These are phyloP conservation scores for Lantana camara DNA, from an alignment of 257 asterid species.

Conservation along the genomic window DNA sequence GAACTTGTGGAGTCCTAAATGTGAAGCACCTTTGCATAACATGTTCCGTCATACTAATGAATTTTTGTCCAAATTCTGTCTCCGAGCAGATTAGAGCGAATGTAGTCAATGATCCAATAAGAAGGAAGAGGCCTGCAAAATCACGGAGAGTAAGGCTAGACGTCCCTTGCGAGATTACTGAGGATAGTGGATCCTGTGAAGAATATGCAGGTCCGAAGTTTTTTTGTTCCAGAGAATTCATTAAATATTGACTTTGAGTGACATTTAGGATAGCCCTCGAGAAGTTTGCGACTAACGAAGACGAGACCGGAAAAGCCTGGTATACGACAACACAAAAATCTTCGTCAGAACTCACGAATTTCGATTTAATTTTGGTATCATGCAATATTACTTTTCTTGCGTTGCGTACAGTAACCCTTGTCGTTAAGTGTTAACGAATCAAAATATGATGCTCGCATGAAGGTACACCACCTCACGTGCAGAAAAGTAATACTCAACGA, in stretches of 20 bases:
- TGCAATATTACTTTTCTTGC: too few species aligned
- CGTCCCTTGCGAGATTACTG: conserved; percentile 27
- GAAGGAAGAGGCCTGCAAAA: background rate
- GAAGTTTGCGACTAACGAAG: too few species aligned
- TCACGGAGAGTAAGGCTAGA: background rate
- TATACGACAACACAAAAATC: background rate
- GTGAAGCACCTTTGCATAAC: background rate
- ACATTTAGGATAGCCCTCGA: conserved; percentile 47
- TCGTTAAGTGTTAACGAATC: too few species aligned
- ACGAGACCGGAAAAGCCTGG: conserved; percentile 54
- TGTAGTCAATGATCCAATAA: background rate
- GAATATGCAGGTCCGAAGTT: conserved; percentile 41
- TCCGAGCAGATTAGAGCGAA: background rate
- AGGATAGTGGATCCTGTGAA: conserved; percentile 26
- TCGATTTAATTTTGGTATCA: too few species aligned
- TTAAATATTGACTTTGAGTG: conserved; percentile 34
- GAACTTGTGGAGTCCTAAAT: background rate
- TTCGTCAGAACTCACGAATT: too few species aligned
- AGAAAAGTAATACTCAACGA: too few species aligned
- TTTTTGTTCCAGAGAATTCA: conserved; percentile 30
- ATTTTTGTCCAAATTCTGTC: background rate
- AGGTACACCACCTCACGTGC: too few species aligned
- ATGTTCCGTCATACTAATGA: background rate
- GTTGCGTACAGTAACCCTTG: too few species aligned
- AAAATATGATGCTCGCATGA: too few species aligned